Evolutionary conservation across 768 basidiomycete genomes (phyloP), one percentile per base, ranked within the genome.

Genomic region (Calvatia gigantea): DNA sequence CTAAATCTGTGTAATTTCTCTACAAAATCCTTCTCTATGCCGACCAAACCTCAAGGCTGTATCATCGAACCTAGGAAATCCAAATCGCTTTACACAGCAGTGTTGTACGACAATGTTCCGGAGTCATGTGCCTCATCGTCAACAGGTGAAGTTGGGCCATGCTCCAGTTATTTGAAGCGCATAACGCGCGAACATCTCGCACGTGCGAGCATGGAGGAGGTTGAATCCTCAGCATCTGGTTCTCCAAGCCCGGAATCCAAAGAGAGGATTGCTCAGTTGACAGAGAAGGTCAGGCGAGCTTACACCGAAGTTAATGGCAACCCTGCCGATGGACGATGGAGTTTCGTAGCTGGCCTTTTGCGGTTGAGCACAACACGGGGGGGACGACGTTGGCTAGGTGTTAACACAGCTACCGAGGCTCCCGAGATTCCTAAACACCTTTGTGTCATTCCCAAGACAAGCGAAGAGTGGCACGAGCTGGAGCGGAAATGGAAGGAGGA

Each of bases 171-270:
- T 19, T 29, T 56, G 14, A 56, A 49, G 15, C 54, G 39, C 17
- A 37, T 56, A 1, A 41, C 38, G 29, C 54, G 54, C 6, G 54
- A 56, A 48, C 46, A 56, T 42, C 54, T 56, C 47, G 54, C 38
- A 6, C 29, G 54, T 49, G 54, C 54, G 6, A 56, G 29, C 28
- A 56, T 56, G 54, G 54, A 49, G 43, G 54, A 56, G 39, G 25
- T 48, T 6, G 46, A 33, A 9, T 27, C 46, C 2, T 31, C 35
- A 1, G 23, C 17, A 17, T 4, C 46, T 19, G 37, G 29, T 15
- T 42, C 46, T 15, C 37, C 38, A 2, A 28, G 23, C 15, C 11
- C 27, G 3, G 27, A 55, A 25, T 56, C 45, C 39, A 29, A 42
- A n/a, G 31, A 35, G 27, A 48, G 47, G 25, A 28, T 56, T 39